Evolutionary conservation across 805 yeast species (phyloP).

Genomic region (Candida saitoana): DNA sequence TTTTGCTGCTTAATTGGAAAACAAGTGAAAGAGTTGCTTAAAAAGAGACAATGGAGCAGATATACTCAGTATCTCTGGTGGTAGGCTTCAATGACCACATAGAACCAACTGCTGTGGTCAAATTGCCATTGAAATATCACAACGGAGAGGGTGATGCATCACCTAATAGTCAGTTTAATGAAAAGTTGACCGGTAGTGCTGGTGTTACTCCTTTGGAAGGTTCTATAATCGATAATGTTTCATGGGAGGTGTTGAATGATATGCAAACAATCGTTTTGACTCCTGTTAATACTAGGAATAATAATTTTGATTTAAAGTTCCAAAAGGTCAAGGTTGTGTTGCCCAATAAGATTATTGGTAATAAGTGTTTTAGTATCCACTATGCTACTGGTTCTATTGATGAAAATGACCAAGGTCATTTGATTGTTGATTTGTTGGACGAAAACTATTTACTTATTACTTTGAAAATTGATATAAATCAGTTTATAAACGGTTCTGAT

Average conservation of each 20-base stretch:
- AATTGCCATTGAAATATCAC: constrained; percentile 13
- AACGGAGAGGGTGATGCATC: neutral
- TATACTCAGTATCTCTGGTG: constrained; percentile 7
- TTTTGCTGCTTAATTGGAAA: neutral
- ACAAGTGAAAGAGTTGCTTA: too few relatives aligned
- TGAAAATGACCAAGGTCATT: constrained; percentile 12
- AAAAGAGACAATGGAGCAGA: constrained; percentile 4
- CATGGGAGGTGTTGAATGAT: constrained; percentile 30
- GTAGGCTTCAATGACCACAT: constrained; percentile 9
- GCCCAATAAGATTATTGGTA: constrained; percentile 19
- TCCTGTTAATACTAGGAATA: constrained; percentile 35
- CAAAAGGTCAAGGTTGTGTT: constrained; percentile 29
- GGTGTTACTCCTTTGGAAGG: constrained; percentile 19
- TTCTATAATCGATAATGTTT: constrained; percentile 23
- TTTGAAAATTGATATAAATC: constrained; percentile 35
- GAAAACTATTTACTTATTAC: constrained; percentile 51
- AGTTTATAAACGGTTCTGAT: constrained; percentile 15
- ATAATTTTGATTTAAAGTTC: constrained; percentile 28
- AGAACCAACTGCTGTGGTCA: constrained; percentile 3
- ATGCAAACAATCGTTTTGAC: constrained; percentile 28
- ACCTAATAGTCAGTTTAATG: constrained; percentile 23
- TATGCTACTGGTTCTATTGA: constrained; percentile 4
- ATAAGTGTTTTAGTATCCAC: constrained; percentile 14
- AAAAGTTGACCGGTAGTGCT: constrained; percentile 17
- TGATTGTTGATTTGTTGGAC: constrained; percentile 55